A percentile compares a stretch with the other conserved stretches of the same genome.
These are phyloP conservation scores for Phytophthora citrophthora DNA, from an alignment of 352 stramenopile genomes.

Conservation along the genomic window DNA sequence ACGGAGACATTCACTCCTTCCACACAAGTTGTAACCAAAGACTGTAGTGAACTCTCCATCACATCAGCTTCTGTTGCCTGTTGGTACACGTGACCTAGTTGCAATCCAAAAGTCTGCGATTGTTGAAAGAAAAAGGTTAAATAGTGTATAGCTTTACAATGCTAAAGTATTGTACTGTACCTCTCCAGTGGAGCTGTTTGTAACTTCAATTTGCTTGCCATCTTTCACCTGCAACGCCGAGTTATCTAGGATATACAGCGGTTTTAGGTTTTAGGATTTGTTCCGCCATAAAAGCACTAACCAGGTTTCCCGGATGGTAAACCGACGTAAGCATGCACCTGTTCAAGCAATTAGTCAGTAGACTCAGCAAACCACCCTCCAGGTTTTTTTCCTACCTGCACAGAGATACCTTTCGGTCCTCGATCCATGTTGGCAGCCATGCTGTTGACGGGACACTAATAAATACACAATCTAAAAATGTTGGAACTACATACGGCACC, in stretches of 20 bases:
- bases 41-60: constrained; percentile 49
- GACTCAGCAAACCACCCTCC: too few species aligned
- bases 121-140: neutral
- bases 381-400: constrained; percentile 16
- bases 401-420: constrained; percentile 16
- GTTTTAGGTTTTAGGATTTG: neutral
- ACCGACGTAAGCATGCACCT: constrained; percentile 41
- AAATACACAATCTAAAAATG: too few species aligned
- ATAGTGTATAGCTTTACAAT: neutral
- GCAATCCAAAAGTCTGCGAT: constrained; percentile 30
- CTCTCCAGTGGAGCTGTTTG: constrained; percentile 33
- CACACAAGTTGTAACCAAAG: constrained; percentile 46
- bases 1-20: constrained; percentile 64
- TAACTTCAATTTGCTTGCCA: constrained; percentile 46
- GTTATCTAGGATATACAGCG: constrained; percentile 22
- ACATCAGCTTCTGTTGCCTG: constrained; percentile 46
- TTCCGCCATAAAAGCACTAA: neutral
- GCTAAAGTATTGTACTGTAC: constrained; percentile 20
- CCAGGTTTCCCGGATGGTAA: constrained; percentile 27
- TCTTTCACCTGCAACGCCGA: constrained; percentile 54
- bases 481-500: too few species aligned
- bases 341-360: neutral
- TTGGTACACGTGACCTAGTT: constrained; percentile 53
- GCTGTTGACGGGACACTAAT: too few species aligned
- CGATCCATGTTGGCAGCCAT: neutral